Evolutionary conservation across 345 rosid species (phyloP).

Genomic region (Ceriops decandra): DNA sequence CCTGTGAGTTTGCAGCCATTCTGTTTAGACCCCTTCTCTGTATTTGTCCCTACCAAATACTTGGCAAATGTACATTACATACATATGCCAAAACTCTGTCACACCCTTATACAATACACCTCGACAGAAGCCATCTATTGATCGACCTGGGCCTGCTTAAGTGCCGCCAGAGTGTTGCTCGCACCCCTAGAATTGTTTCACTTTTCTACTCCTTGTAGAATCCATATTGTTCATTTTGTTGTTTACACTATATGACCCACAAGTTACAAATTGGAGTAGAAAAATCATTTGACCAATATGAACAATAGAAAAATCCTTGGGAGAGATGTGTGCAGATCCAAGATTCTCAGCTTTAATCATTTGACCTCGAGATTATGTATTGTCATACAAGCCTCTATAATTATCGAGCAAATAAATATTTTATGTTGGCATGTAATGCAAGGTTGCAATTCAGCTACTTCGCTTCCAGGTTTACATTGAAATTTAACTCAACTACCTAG

Average conservation of each 20-base stretch:
- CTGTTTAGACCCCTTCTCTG: slow-evolving; percentile 7
- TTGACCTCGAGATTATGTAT: neutral
- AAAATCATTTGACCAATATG: no score
- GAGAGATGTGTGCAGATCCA: neutral
- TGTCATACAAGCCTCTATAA: neutral
- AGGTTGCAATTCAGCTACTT: no score
- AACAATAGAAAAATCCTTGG: neutral
- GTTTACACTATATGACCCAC: slow-evolving; percentile 1
- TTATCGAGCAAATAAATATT: neutral
- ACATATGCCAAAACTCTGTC: slow-evolving; percentile 3
- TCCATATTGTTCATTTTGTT: neutral
- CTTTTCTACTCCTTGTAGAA: slow-evolving; percentile 15
- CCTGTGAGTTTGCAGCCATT: neutral
- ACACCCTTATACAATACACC: slow-evolving; percentile 10
- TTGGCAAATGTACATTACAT: slow-evolving; percentile 40
- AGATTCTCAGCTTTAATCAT: neutral
- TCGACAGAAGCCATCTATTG: slow-evolving; percentile 25
- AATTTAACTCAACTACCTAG: no score
- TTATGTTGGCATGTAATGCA: no score
- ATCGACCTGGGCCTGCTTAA: slow-evolving; percentile 39
- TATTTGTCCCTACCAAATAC: slow-evolving; percentile 4
- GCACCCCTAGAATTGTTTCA: slow-evolving; percentile 1
- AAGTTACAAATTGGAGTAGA: neutral
- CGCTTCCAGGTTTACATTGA: no score
- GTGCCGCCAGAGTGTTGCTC: slow-evolving; percentile 38